phyloP scores from a whole-genome alignment of 2,329 filamentous ascomycete species.

The Fusarium scirpi region DNA sequence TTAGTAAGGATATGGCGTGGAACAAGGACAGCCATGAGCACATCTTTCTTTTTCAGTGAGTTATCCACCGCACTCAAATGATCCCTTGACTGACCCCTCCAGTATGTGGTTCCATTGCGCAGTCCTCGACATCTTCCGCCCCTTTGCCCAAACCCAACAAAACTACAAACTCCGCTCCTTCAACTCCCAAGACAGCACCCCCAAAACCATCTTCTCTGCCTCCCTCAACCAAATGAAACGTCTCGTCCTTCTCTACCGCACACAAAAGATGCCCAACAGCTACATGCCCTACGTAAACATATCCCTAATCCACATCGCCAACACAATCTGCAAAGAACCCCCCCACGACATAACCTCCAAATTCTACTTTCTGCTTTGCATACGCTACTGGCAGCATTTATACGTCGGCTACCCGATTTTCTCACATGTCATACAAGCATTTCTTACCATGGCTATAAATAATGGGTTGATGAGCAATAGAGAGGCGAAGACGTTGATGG shows the following conservation, averaged over 20 bases:
- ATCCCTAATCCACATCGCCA: slow-evolving; percentile 9
- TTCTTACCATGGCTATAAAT: slow-evolving; percentile 6
- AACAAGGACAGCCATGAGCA: not conserved
- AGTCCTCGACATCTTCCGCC: slow-evolving; percentile 1
- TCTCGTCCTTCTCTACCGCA: not conserved
- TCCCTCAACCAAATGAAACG: slow-evolving; percentile 7
- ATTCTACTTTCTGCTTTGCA: not conserved
- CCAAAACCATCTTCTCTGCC: not conserved
- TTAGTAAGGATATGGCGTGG: not conserved
- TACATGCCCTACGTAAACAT: slow-evolving; percentile 20
- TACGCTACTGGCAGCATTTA: slow-evolving; percentile 9
- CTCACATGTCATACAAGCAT: not conserved
- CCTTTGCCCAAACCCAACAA: not conserved
- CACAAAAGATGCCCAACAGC: not conserved
- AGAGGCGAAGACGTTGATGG: not conserved
- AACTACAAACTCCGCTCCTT: not conserved
- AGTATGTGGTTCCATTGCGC: slow-evolving; percentile 17
- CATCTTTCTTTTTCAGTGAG: slow-evolving; percentile 3
- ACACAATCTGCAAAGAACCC: slow-evolving; percentile 3
- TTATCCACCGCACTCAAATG: accelerated
- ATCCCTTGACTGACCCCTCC: accelerated
- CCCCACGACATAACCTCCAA: accelerated
- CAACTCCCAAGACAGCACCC: not conserved
- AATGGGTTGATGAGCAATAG: not conserved
- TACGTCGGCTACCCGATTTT: not conserved